phyloP scores from a whole-genome alignment of 1,284 basidiomycete genomes.

The Malassezia obtusa region DNA sequence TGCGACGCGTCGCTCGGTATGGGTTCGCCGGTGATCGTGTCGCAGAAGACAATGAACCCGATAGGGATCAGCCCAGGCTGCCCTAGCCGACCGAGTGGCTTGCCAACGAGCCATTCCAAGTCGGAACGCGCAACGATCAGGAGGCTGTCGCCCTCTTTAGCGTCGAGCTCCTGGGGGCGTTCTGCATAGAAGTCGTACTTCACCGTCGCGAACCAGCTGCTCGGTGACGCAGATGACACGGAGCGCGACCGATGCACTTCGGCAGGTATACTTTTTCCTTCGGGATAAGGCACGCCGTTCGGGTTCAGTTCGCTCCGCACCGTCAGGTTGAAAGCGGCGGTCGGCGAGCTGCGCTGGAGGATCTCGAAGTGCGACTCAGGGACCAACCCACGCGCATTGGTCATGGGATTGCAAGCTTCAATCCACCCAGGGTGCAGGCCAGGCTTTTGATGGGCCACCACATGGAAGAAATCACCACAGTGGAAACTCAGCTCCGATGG shows the following conservation, averaged over 20 bases:
- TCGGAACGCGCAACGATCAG: constrained; percentile 52
- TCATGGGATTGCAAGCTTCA: constrained; percentile 62
- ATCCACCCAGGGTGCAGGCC: constrained; percentile 47
- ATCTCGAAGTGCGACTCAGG: constrained; percentile 70
- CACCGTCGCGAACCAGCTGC: constrained; percentile 59
- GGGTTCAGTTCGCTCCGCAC: constrained; percentile 27
- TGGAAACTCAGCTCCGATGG: constrained; percentile 82
- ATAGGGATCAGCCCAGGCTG: constrained; percentile 93
- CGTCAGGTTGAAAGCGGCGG: constrained; percentile 2
- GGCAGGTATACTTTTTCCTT: background rate
- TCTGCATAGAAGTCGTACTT: constrained; percentile 92
- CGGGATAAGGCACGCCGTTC: constrained; percentile 23
- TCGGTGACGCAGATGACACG: background rate
- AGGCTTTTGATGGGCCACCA: constrained; percentile 62
- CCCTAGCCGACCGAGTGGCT: constrained; percentile 86
- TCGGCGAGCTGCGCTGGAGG: constrained; percentile 32
- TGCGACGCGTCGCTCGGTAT: constrained; percentile 62
- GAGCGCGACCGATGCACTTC: background rate
- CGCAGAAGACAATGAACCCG: constrained; percentile 88
- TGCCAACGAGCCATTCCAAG: constrained; percentile 57
- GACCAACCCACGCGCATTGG: constrained; percentile 80
- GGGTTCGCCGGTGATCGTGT: constrained; percentile 63
- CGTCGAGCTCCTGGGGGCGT: constrained; percentile 88
- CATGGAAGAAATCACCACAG: constrained; percentile 96
- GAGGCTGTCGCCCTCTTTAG: constrained; percentile 83